These are phyloP conservation scores for Lepidium africanum DNA, from an alignment of 345 rosid genomes.

Conservation along the genomic window DNA sequence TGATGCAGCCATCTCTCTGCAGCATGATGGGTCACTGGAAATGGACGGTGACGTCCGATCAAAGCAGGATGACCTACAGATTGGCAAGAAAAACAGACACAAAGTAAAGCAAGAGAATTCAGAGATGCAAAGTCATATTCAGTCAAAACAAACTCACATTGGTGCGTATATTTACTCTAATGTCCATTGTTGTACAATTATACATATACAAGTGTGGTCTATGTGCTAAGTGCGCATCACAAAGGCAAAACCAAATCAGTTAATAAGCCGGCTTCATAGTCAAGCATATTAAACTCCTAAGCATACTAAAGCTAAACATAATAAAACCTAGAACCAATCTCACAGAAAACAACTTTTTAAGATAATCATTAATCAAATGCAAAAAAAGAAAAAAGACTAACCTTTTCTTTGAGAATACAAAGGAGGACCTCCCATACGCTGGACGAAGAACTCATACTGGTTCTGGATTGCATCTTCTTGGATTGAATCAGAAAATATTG, in stretches of 20 bases:
- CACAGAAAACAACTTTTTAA: neutral
- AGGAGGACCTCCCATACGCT: constrained; percentile 94
- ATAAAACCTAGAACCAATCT: neutral
- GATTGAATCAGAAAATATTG: constrained; percentile 58
- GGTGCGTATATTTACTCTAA: neutral
- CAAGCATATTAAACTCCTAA: neutral
- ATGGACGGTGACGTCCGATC: constrained; percentile 81
- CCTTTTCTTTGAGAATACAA: constrained; percentile 82
- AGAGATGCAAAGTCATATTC: constrained; percentile 6
- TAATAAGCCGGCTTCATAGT: neutral
- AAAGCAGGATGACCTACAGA: constrained; percentile 78
- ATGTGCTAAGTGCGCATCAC: neutral
- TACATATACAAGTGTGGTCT: neutral
- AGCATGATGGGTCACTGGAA: constrained; percentile 76
- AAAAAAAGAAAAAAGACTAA: neutral
- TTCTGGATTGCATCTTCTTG: constrained; percentile 90
- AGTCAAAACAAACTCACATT: neutral
- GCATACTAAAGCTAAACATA: no score
- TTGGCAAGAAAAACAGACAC: neutral
- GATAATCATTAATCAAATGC: neutral
- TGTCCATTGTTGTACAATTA: neutral
- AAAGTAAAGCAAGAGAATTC: neutral
- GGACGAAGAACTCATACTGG: constrained; percentile 87
- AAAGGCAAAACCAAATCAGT: neutral
- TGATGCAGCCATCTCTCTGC: constrained; percentile 85